A percentile compares a stretch with the other conserved stretches of the same genome.
These are phyloP conservation scores for Candida michaelii DNA, from an alignment of 805 yeast genomes.

Conservation along the genomic window DNA sequence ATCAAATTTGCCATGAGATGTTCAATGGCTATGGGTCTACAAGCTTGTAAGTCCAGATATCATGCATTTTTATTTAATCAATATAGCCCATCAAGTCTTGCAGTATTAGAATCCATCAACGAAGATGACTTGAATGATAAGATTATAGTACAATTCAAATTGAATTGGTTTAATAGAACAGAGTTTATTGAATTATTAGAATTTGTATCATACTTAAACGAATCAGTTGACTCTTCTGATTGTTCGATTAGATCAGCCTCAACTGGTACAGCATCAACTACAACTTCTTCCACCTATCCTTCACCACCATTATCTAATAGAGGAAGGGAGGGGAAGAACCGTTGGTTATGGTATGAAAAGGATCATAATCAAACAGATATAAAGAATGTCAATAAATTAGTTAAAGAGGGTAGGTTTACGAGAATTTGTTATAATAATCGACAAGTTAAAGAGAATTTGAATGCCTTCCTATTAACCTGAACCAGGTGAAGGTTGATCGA, in stretches of 20 bases:
- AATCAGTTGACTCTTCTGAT: neutral
- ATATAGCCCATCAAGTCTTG: slow-evolving; percentile 9
- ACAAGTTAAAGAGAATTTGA: slow-evolving; percentile 11
- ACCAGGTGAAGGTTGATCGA: too few relatives aligned
- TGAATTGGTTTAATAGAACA: slow-evolving; percentile 14
- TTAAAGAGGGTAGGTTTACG: slow-evolving; percentile 9
- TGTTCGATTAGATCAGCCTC: slow-evolving; percentile 3
- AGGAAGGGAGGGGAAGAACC: slow-evolving; percentile 3
- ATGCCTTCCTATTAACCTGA: slow-evolving; percentile 10
- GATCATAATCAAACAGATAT: slow-evolving; percentile 22
- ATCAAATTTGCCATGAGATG: slow-evolving; percentile 22
- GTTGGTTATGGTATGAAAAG: slow-evolving; percentile 34
- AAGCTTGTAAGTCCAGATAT: slow-evolving; percentile 26
- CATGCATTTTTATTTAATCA: slow-evolving; percentile 19
- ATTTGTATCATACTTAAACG: slow-evolving; percentile 9
- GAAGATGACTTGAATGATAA: slow-evolving; percentile 13
- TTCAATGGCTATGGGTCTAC: slow-evolving; percentile 26
- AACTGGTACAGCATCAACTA: neutral
- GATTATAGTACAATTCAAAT: slow-evolving; percentile 12
- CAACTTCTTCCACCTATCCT: neutral
- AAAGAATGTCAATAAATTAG: slow-evolving; percentile 23
- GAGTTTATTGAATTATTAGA: slow-evolving; percentile 10
- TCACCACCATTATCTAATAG: slow-evolving; percentile 5
- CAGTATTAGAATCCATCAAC: slow-evolving; percentile 1
- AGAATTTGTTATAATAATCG: slow-evolving; percentile 29